Percentiles rank a stretch among this genome's conserved stretches.
phyloP scores from a whole-genome alignment of 495 filamentous ascomycete species.

The Hypoxylon subgilvum region DNA sequence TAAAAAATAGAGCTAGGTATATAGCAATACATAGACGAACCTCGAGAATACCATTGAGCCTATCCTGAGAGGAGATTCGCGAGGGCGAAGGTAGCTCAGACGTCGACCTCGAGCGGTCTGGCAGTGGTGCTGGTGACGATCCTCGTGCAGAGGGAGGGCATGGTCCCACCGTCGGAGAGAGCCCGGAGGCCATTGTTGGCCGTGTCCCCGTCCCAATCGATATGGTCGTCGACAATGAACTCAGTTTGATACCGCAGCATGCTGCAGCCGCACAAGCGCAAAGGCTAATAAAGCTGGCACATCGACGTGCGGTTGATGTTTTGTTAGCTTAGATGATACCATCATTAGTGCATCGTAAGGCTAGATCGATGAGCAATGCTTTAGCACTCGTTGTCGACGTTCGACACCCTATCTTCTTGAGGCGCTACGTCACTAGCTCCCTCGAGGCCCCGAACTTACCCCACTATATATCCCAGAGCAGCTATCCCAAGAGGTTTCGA shows the following conservation, averaged over 20 bases:
- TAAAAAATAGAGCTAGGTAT: background rate
- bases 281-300: constrained; percentile 14
- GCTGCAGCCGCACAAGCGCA: constrained; percentile 4
- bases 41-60: constrained; percentile 53
- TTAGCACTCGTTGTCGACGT: background rate
- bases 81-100: constrained; percentile 5
- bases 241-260: constrained; percentile 1
- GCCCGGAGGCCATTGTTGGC: constrained; percentile 16
- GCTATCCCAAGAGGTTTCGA: no score
- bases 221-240: constrained; percentile 3
- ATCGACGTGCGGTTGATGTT: constrained; percentile 12
- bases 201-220: no score
- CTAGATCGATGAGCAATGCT: background rate
- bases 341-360: constrained; percentile 13
- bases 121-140: constrained; percentile 14
- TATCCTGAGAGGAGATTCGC: constrained; percentile 46
- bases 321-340: constrained; percentile 28
- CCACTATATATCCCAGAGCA: no score
- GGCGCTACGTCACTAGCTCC: constrained; percentile 6
- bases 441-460: background rate
- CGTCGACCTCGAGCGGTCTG: constrained; percentile 18
- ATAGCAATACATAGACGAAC: constrained; percentile 35
- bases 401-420: background rate
- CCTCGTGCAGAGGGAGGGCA: constrained; percentile 16
- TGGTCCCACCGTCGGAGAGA: constrained; percentile 29